Percentiles rank a stretch among this genome's conserved stretches.
phyloP scores from a whole-genome alignment of 2,329 filamentous ascomycete species.

The Amauroascus niger region DNA sequence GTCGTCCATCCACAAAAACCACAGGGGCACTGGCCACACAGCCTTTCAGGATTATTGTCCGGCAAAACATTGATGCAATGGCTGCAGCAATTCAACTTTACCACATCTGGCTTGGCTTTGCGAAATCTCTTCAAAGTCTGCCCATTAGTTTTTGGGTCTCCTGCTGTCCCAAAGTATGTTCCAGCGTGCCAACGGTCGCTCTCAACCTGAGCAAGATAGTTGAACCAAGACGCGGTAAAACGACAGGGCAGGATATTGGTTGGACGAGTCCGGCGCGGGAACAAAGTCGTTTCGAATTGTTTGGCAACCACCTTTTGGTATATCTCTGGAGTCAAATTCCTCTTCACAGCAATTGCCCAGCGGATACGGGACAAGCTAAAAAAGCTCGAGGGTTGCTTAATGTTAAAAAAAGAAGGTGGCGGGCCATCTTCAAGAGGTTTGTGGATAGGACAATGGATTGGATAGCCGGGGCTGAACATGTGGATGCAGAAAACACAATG shows the following conservation, averaged over 20 bases:
- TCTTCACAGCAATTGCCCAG: background rate
- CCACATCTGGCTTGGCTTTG: background rate
- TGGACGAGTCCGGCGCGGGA: background rate
- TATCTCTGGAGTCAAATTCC: background rate
- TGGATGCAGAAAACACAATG: background rate
- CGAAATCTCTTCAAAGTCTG: background rate
- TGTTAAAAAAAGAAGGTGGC: background rate
- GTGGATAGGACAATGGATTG: conserved; percentile 12
- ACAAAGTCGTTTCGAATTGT: background rate
- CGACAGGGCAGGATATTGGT: no score
- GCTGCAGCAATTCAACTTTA: background rate
- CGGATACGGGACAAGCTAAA: background rate
- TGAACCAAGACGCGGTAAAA: background rate
- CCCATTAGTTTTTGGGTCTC: background rate
- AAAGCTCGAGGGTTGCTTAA: background rate
- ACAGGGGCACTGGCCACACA: background rate
- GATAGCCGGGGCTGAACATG: background rate
- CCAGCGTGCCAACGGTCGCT: background rate
- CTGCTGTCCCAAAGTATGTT: background rate
- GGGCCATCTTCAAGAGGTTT: background rate
- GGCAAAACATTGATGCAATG: background rate
- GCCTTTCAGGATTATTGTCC: background rate
- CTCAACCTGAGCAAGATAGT: background rate
- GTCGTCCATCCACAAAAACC: background rate
- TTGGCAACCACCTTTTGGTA: background rate